Conservation (phyloP, 2,329 filamentous ascomycete species). For the Aspergillus tubingensis region DNA sequence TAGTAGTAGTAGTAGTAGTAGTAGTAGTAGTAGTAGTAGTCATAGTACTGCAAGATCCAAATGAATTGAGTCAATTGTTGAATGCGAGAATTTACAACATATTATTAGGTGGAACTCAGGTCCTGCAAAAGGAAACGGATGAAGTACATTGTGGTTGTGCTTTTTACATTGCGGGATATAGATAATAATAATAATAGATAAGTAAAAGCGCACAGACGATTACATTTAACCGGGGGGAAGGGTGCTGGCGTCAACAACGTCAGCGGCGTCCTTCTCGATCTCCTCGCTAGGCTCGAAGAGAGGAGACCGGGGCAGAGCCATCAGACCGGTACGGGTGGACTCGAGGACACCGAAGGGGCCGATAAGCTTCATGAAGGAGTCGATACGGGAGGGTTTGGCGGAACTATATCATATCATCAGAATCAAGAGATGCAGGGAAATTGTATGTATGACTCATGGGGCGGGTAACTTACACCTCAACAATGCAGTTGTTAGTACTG, state of each 20-base stretch:
- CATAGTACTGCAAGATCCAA: too few species aligned
- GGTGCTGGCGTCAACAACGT: slow-evolving; percentile 91
- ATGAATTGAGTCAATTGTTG: too few species aligned
- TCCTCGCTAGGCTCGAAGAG: slow-evolving; percentile 74
- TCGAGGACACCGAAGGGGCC: slow-evolving; percentile 94
- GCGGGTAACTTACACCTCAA: slow-evolving; percentile 74
- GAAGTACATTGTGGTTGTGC: background rate
- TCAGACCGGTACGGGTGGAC: slow-evolving; percentile 91
- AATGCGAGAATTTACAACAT: background rate
- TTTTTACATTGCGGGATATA: slow-evolving; percentile 22
- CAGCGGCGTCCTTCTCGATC: slow-evolving; percentile 81
- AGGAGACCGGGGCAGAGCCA: slow-evolving; percentile 93
- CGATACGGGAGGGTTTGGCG: slow-evolving; percentile 89
- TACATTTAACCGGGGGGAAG: slow-evolving; percentile 77
- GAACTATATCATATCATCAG: slow-evolving; percentile 56
- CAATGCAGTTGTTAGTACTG: slow-evolving; percentile 97
- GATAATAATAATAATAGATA: background rate
- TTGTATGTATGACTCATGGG: too few species aligned
- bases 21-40: too few species aligned
- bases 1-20: too few species aligned
- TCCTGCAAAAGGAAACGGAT: background rate
- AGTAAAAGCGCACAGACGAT: too few species aligned
- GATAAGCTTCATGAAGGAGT: slow-evolving; percentile 96
- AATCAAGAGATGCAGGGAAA: background rate
- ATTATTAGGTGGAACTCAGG: too few species aligned